phyloP scores from a whole-genome alignment of 2,329 filamentous ascomycete species.

The Venturiaceae sp. region DNA sequence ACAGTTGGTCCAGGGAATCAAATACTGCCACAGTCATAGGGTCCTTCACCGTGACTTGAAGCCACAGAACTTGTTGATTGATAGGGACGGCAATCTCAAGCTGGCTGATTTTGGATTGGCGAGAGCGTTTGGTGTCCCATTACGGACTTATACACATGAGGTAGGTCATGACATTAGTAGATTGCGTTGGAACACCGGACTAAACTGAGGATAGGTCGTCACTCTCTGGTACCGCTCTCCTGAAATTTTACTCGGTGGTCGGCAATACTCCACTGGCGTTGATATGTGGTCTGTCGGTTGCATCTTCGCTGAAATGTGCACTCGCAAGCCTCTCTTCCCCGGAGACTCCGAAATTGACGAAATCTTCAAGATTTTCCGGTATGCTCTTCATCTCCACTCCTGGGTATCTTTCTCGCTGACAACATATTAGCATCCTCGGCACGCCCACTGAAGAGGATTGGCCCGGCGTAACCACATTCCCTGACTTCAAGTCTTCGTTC shows the following conservation, averaged over 20 bases:
- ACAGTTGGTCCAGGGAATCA: constrained; percentile 73
- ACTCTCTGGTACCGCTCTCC: constrained; percentile 89
- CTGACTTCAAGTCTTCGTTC: constrained; percentile 86
- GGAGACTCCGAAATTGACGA: constrained; percentile 90
- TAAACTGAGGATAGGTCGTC: constrained; percentile 50
- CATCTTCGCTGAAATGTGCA: constrained; percentile 96
- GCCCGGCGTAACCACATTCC: constrained; percentile 91
- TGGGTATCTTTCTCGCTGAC: constrained; percentile 26
- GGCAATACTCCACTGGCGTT: constrained; percentile 87
- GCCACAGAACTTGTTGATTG: constrained; percentile 81
- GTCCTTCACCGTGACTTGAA: constrained; percentile 84
- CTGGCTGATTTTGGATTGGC: constrained; percentile 85
- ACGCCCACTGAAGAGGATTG: constrained; percentile 74
- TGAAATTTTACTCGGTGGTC: constrained; percentile 81
- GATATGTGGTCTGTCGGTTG: constrained; percentile 95
- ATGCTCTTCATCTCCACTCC: constrained; percentile 19
- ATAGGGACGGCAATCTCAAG: constrained; percentile 80
- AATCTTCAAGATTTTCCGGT: constrained; percentile 93
- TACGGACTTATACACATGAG: constrained; percentile 89
- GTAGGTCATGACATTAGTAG: constrained; percentile 25
- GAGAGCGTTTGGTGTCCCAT: constrained; percentile 80
- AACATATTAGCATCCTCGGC: constrained; percentile 48
- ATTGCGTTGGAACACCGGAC: background rate
- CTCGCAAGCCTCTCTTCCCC: constrained; percentile 82
- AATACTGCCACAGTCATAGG: constrained; percentile 82